Percentiles rank a stretch among this genome's conserved stretches.
phyloP scores from a whole-genome alignment of 1,284 basidiomycete genomes.

The Trametes sp. region DNA sequence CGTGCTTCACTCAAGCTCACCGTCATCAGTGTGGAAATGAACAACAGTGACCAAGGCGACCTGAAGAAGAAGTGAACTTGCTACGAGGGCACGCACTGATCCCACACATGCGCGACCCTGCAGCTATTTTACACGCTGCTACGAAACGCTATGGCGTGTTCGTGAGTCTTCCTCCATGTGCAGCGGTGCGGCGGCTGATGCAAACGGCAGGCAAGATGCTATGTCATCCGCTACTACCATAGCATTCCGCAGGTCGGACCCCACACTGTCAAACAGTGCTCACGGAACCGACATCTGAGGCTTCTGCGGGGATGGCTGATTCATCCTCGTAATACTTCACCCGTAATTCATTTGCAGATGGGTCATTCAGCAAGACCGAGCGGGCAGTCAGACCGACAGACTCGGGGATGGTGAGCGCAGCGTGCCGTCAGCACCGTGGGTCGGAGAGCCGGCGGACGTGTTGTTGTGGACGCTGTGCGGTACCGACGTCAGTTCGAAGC shows the following conservation, averaged over 20 bases:
- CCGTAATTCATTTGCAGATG: not conserved
- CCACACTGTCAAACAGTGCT: constrained; percentile 7
- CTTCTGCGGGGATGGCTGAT: not conserved
- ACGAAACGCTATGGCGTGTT: not conserved
- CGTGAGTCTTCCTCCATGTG: not conserved
- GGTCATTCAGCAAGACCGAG: not conserved
- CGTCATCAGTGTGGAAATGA: constrained; percentile 3
- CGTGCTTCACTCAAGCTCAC: not conserved
- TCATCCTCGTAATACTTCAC: not conserved
- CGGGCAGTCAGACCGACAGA: not conserved
- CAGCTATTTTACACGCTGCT: not conserved
- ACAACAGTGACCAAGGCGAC: not conserved
- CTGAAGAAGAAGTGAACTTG: not conserved
- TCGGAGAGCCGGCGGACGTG: not conserved
- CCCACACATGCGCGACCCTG: not conserved
- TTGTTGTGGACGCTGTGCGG: not conserved
- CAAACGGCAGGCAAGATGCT: not conserved
- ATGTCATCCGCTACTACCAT: not conserved
- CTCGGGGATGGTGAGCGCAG: not conserved
- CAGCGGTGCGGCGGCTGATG: not conserved
- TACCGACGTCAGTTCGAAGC: not conserved
- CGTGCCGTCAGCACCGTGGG: not conserved
- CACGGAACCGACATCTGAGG: not conserved
- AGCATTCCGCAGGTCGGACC: not conserved
- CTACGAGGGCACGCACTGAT: not conserved